phyloP scores from a whole-genome alignment of 495 filamentous ascomycete genomes.

The Lasiosphaeria ovina region DNA sequence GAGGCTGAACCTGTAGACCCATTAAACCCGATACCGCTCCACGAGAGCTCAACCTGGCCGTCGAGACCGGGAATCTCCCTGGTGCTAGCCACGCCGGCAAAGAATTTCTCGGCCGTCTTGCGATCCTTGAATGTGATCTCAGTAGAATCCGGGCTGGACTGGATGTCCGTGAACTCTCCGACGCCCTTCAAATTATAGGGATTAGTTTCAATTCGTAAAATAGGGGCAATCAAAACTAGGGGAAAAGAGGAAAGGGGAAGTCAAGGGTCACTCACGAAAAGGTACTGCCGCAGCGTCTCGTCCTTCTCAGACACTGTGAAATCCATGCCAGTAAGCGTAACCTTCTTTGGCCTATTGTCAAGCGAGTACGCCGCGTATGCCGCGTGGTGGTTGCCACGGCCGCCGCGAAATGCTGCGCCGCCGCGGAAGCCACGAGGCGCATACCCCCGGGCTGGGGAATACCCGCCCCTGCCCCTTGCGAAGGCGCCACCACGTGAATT shows the following conservation, averaged over 20 bases:
- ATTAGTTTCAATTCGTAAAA: slow-evolving; percentile 9
- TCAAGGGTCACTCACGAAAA: slow-evolving; percentile 63
- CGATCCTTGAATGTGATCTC: slow-evolving; percentile 85
- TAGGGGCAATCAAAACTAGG: background rate
- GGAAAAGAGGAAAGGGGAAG: too few species aligned
- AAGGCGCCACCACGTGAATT: slow-evolving; percentile 37
- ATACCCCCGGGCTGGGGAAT: slow-evolving; percentile 42
- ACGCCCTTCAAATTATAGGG: slow-evolving; percentile 57
- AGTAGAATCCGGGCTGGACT: slow-evolving; percentile 58
- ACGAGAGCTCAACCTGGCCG: slow-evolving; percentile 69
- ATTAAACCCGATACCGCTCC: slow-evolving; percentile 52
- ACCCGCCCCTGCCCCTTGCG: slow-evolving; percentile 47
- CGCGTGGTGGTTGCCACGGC: slow-evolving; percentile 55
- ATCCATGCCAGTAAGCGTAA: slow-evolving; percentile 70
- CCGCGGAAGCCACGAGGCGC: slow-evolving; percentile 47
- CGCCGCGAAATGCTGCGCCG: slow-evolving; percentile 46
- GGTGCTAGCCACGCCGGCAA: slow-evolving; percentile 57
- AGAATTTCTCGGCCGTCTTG: slow-evolving; percentile 83
- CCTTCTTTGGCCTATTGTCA: slow-evolving; percentile 80
- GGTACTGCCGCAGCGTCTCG: slow-evolving; percentile 78
- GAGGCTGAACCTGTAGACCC: slow-evolving; percentile 29
- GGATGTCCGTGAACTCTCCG: slow-evolving; percentile 77
- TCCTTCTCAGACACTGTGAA: slow-evolving; percentile 66
- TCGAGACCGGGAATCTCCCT: slow-evolving; percentile 67
- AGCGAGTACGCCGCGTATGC: slow-evolving; percentile 69